phyloP scores from a whole-genome alignment of 257 asterid species.

The Datura wrightii region DNA sequence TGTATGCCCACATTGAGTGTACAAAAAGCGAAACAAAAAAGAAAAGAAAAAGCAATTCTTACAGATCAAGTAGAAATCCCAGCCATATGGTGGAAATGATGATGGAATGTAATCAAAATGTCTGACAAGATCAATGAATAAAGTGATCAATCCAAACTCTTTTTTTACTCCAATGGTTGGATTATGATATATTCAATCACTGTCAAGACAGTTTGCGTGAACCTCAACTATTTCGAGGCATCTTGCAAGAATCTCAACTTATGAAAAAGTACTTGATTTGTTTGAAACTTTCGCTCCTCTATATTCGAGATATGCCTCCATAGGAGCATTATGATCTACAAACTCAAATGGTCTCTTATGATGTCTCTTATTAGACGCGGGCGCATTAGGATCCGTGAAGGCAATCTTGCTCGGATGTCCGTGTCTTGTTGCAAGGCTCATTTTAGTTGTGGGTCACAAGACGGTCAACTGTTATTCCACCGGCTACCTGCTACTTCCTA shows the following conservation, averaged over 20 bases:
- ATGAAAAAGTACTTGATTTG: not conserved
- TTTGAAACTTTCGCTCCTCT: not conserved
- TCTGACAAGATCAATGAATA: slow-evolving; percentile 24
- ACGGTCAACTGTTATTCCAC: not conserved
- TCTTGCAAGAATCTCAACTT: not conserved
- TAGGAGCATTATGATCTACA: not conserved
- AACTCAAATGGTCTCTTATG: not conserved
- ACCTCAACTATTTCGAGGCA: too few species aligned
- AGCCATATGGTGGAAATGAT: slow-evolving; percentile 8
- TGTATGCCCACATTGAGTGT: not conserved
- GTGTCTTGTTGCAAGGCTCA: not conserved
- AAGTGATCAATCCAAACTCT: not conserved
- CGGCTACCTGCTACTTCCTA: not conserved
- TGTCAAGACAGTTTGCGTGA: too few species aligned
- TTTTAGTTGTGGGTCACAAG: not conserved
- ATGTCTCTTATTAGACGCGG: not conserved
- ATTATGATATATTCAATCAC: not conserved
- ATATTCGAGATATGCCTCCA: not conserved
- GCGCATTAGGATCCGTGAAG: not conserved
- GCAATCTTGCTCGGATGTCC: not conserved
- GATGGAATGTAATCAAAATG: slow-evolving; percentile 25
- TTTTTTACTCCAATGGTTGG: not conserved
- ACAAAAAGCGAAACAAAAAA: not conserved
- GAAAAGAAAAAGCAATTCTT: not conserved
- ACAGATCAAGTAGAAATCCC: not conserved